Conservation (phyloP, 768 basidiomycete species). For the Pisolithus orientalis region DNA sequence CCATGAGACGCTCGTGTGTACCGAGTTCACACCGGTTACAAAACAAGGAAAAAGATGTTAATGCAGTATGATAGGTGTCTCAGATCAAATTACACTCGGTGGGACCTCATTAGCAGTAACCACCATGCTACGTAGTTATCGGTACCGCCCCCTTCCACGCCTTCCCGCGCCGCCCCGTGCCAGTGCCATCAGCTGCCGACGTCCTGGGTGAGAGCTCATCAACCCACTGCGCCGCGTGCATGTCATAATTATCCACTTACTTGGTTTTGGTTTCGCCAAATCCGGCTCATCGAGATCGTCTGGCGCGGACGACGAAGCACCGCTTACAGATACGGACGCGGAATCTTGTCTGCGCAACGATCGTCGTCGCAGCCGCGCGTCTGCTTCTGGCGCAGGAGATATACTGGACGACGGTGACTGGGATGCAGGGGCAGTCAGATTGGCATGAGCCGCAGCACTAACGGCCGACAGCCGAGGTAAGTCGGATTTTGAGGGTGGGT, state of each 20-base stretch:
- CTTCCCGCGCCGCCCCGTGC: too few species aligned
- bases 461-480: constrained; percentile 28
- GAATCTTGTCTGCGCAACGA: constrained; percentile 23
- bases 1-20: too few species aligned
- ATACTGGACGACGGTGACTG: constrained; percentile 17
- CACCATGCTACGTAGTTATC: too few species aligned
- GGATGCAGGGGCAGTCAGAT: constrained; percentile 8
- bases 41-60: too few species aligned
- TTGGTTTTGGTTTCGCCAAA: constrained; percentile 21
- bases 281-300: constrained; percentile 24
- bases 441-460: constrained; percentile 20
- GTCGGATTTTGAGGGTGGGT: constrained; percentile 29
- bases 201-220: constrained; percentile 9
- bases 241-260: constrained; percentile 12
- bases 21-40: too few species aligned
- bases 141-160: too few species aligned
- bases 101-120: too few species aligned
- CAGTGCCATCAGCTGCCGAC: constrained; percentile 11
- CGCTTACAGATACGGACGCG: constrained; percentile 25
- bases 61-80: too few species aligned
- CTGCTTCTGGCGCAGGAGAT: constrained; percentile 21
- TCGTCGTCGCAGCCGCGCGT: constrained; percentile 26
- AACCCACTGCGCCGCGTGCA: too few species aligned
- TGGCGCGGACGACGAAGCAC: constrained; percentile 25
- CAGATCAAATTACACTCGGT: too few species aligned